Conservation (phyloP, 805 yeast genomes). For the Barnettozyma californica region DNA sequence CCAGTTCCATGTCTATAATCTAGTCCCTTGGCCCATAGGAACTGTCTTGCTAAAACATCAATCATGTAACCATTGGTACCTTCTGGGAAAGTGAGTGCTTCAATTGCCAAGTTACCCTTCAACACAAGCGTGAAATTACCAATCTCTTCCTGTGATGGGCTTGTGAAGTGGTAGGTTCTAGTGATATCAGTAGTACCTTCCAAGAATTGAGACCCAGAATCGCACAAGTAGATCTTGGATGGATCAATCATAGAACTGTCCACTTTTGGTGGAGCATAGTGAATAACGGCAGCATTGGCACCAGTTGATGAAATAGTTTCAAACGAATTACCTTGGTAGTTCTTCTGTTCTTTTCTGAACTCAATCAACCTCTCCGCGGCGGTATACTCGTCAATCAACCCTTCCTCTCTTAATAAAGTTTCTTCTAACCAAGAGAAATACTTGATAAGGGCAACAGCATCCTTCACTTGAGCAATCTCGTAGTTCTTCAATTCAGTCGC, state of each 20-base stretch:
- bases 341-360: constrained; percentile 47
- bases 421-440: constrained; percentile 82
- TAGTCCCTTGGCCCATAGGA: constrained; percentile 74
- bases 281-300: constrained; percentile 69
- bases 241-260: constrained; percentile 59
- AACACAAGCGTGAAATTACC: constrained; percentile 78
- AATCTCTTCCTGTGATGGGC: constrained; percentile 52
- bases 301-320: constrained; percentile 77
- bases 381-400: constrained; percentile 54
- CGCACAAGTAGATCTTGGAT: constrained; percentile 66
- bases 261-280: constrained; percentile 63
- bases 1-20: constrained; percentile 95
- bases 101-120: constrained; percentile 87
- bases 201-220: constrained; percentile 86
- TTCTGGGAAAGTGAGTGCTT: constrained; percentile 71
- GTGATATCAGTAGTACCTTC: constrained; percentile 98
- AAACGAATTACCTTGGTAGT: constrained; percentile 66
- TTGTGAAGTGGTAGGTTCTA: constrained; percentile 67
- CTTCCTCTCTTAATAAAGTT: constrained; percentile 37
- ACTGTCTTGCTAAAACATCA: constrained; percentile 80
- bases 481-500: constrained; percentile 66
- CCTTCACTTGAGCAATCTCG: constrained; percentile 71
- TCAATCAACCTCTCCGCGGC: constrained; percentile 57
- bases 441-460: constrained; percentile 70
- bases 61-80: constrained; percentile 71